Evolutionary conservation across 2,329 filamentous ascomycete species (phyloP), one percentile per base, ranked within the genome.

Genomic region (Leptodontidium sp.): DNA sequence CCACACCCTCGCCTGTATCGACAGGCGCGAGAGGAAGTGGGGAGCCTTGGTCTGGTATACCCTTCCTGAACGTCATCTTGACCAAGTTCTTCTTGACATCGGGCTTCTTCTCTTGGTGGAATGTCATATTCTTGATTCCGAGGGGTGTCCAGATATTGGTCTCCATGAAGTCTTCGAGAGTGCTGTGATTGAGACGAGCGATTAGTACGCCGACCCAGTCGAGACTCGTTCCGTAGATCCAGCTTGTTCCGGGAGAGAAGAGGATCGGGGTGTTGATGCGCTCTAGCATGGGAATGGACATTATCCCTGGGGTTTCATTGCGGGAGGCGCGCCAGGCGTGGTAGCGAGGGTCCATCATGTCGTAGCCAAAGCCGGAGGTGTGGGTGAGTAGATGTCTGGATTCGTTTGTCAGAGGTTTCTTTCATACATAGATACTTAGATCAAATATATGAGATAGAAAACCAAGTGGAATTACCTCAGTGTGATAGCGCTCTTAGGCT

Each of bases 161-260:
- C 38, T 72, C 45, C 73, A 75, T 74, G 55, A 72, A 74, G 0
- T 47, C 40, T 53, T 75, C 70, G 1, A 77, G 68, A 29, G 67
- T 65, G 0, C 43, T 67, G 12, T 70, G 67, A 35, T 66, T 72
- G 1, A 72, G 45, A 6, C 86, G 81, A 70, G 86, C 81, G 0
- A 88, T 72, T 0, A 82, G 76, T 0, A 85, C 73, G 2, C 86
- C 86, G 0, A 82, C 85, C 86, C 86, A 88, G 74, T 88, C 86
- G 5, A 86, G 78, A 9, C 77, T 76, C 7, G 79, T 79, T 0
- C 86, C 85, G 26, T 91, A 91, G 68, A 87, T 82, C 86, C 87
- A 91, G 7, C 80, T 81, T 24, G 85, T 83, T 0, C 89, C 89
- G 0, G 90, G 90, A 72, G 91, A 88, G 71, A 89, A 89, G 1